Evolutionary conservation across 2,329 filamentous ascomycete genomes (phyloP), one percentile per base, ranked within the genome.

Genomic region (Aspergillus versicolor): DNA sequence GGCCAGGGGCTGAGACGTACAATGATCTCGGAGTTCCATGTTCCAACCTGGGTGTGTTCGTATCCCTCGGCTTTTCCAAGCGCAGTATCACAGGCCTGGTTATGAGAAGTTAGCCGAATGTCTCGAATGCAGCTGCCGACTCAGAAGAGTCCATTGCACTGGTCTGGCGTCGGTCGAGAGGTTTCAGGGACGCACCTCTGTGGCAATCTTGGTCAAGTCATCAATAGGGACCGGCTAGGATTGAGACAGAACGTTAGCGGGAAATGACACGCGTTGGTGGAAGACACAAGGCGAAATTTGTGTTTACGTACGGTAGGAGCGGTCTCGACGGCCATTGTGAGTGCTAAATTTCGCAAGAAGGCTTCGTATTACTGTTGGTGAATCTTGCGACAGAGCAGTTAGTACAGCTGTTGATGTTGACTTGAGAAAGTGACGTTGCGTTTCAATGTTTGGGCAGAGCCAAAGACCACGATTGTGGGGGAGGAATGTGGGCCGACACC

Each of bases 21-120:
- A 75, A 97, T 97, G 75, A 99, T 97, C 64, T 83, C 81, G 34
- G 89, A 89, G 81, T 97, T 97, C 93, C 93, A 97, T 66, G 86
- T 79, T 72, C 89, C 86, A 37, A 93, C 95, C 72, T 89, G 88
- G 55, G 86, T 77, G 77, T 97, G 94, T 64, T 96, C 89, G 79
- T 99, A 99, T 77, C 84, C 87, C 61, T 91, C 86, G 59, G 87
- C 86, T 62, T 78, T 82, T 61, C 86, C 85, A 67, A 97, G 84
- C 58, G 91, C 89, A 65, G 82, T 83, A 70, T 90, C 86, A 82
- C 92, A 96, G 65, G 91, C 92, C 92, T 96, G 61, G 37, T 32
- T n/a, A 19, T 45, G 8, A n/a, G 52, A 22, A 50, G 52, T 64
- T 59, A 63, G 56, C 19, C 41, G 27, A 12, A 12, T 41, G 24